A percentile compares a stretch with the other conserved stretches of the same genome.
These are phyloP conservation scores for Ceriops zippeliana DNA, from an alignment of 345 rosid species.

Conservation along the genomic window DNA sequence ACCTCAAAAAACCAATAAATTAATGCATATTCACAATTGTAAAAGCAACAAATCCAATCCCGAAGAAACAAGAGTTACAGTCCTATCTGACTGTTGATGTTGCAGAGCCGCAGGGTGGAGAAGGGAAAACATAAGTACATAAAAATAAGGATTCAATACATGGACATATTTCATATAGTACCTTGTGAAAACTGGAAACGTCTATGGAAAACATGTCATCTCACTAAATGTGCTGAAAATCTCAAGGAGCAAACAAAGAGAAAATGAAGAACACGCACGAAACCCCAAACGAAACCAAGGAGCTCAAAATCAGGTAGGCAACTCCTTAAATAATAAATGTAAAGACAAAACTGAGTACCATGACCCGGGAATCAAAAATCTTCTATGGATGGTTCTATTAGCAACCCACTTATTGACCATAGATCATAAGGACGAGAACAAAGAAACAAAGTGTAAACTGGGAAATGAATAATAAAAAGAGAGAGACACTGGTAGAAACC, in stretches of 20 bases:
- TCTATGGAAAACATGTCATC: background rate
- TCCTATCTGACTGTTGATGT: conserved; percentile 11
- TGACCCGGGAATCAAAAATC: conserved; percentile 22
- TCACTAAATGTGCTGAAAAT: conserved; percentile 6
- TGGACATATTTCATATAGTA: background rate
- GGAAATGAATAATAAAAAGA: conserved; percentile 6
- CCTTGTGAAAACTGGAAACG: background rate
- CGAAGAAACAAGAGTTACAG: conserved; percentile 4
- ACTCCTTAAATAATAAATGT: conserved; percentile 25
- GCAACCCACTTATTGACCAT: conserved; percentile 26
- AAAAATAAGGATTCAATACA: background rate
- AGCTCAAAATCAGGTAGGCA: conserved; percentile 17
- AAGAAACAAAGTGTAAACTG: conserved; percentile 1
- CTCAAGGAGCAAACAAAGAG: conserved; percentile 15
- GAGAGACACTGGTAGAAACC: conserved; percentile 1
- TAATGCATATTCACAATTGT: background rate
- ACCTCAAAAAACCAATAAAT: conserved; percentile 1
- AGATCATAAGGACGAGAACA: conserved; percentile 16
- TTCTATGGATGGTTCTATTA: conserved; percentile 31
- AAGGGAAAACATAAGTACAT: background rate
- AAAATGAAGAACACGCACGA: conserved; percentile 16
- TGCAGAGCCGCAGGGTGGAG: conserved; percentile 5
- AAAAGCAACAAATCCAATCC: background rate
- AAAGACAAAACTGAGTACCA: conserved; percentile 34
- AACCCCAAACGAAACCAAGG: conserved; percentile 16